Conservation (phyloP, 2,329 filamentous ascomycete species). For the Epichloe coenophiala region DNA sequence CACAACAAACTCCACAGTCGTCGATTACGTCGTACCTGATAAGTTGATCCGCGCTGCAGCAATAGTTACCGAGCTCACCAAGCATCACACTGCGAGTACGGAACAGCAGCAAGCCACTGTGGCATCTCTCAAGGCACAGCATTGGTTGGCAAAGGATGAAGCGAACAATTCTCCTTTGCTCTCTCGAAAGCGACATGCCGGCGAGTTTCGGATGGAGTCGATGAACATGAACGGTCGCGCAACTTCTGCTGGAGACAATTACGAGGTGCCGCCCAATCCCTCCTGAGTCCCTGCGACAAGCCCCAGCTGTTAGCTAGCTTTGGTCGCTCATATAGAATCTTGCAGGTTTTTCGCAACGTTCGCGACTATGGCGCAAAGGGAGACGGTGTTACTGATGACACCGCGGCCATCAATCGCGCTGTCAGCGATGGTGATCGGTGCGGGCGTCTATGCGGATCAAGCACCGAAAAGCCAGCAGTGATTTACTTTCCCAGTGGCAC, state of each 20-base stretch:
- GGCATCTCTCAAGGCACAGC: not conserved
- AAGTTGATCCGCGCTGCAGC: not conserved
- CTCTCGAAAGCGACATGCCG: not conserved
- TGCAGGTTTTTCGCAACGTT: not conserved
- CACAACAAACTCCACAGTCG: not conserved
- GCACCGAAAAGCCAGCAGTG: slow-evolving; percentile 13
- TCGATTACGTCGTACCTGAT: not conserved
- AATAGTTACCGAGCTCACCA: not conserved
- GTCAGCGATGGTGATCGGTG: slow-evolving; percentile 25
- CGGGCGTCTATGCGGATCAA: slow-evolving; percentile 16
- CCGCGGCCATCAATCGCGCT: slow-evolving; percentile 37
- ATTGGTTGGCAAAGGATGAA: not conserved
- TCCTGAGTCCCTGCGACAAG: not conserved
- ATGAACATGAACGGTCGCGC: not conserved
- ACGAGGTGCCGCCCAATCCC: not conserved
- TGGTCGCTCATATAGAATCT: not conserved
- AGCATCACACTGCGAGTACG: not conserved
- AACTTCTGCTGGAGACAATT: not conserved
- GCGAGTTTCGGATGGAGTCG: not conserved
- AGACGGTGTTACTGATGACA: slow-evolving; percentile 13
- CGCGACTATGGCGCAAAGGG: not conserved
- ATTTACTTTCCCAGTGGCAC: slow-evolving; percentile 29
- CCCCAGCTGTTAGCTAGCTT: not conserved
- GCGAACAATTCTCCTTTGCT: not conserved
- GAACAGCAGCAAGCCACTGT: not conserved